Conservation (phyloP, 306 rosid genomes). For the Vigna hirtella region DNA sequence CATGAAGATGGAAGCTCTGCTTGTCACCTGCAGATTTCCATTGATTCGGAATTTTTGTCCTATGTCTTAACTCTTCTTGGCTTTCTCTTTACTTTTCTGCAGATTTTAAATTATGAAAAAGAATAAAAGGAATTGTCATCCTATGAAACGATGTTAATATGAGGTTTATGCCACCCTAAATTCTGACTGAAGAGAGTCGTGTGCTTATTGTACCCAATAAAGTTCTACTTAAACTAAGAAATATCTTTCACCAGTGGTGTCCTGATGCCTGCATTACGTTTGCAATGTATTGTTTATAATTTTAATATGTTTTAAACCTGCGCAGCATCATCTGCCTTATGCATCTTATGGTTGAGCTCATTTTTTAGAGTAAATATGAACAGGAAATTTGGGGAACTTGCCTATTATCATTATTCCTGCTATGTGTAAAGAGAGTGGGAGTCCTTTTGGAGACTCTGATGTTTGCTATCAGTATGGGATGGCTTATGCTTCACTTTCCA, state of each 20-base stretch:
- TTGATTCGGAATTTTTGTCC: background rate
- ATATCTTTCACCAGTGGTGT: background rate
- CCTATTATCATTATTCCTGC: constrained; percentile 58
- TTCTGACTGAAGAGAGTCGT: background rate
- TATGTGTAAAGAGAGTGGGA: constrained; percentile 58
- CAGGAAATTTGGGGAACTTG: constrained; percentile 67
- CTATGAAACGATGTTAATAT: background rate
- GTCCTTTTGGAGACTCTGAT: constrained; percentile 61
- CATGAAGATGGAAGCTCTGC: background rate
- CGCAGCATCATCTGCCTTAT: background rate
- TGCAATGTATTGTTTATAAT: background rate
- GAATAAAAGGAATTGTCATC: background rate
- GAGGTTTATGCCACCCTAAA: constrained; percentile 1
- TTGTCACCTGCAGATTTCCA: constrained; percentile 5
- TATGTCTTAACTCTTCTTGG: background rate
- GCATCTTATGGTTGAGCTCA: constrained; percentile 39
- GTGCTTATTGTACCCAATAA: background rate
- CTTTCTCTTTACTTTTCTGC: background rate
- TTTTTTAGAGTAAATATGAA: constrained; percentile 27
- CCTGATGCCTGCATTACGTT: constrained; percentile 2
- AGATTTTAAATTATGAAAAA: background rate
- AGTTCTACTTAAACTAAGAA: background rate
- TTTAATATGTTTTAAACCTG: constrained; percentile 7
- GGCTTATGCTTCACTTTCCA: constrained; percentile 67
- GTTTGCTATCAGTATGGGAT: constrained; percentile 52